These are phyloP conservation scores for Candida multigemmis DNA, from an alignment of 805 yeast species.

Conservation along the genomic window DNA sequence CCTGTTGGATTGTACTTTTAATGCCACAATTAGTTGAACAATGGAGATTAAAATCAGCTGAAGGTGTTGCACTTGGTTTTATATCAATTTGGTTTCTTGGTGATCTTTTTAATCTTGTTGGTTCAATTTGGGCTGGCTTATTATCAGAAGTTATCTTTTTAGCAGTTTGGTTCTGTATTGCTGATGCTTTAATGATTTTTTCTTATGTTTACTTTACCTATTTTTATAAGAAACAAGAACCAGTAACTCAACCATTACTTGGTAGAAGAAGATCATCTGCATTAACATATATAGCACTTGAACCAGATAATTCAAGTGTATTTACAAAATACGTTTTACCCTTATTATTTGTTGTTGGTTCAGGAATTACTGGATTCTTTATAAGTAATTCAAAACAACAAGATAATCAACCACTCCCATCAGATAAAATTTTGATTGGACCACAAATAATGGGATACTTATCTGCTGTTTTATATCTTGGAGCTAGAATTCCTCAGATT, in stretches of 20 bases:
- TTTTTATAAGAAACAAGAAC: conserved; percentile 14
- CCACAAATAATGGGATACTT: conserved; percentile 66
- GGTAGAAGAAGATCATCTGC: conserved; percentile 43
- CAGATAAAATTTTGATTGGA: conserved; percentile 29
- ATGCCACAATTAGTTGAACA: conserved; percentile 76
- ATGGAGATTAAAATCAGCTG: conserved; percentile 68
- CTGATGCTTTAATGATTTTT: conserved; percentile 50
- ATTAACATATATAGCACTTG: conserved; percentile 39
- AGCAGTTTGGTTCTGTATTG: conserved; percentile 71
- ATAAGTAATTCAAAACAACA: conserved; percentile 24
- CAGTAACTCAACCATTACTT: conserved; percentile 22
- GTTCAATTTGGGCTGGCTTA: conserved; percentile 62
- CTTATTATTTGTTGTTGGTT: conserved; percentile 47
- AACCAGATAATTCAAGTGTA: conserved; percentile 36
- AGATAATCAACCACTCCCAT: conserved; percentile 9
- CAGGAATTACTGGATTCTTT: conserved; percentile 55
- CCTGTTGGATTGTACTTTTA: conserved; percentile 72
- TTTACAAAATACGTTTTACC: conserved; percentile 51
- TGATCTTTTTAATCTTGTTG: conserved; percentile 57
- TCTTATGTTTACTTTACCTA: conserved; percentile 51
- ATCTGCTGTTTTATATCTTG: conserved; percentile 59
- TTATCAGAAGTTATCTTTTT: conserved; percentile 62
- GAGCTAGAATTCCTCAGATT: conserved; percentile 80
- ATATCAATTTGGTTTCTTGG: conserved; percentile 65
- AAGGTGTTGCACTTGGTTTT: conserved; percentile 66